phyloP scores from a whole-genome alignment of 768 basidiomycete genomes.

The Kwoniella dendrophila region DNA sequence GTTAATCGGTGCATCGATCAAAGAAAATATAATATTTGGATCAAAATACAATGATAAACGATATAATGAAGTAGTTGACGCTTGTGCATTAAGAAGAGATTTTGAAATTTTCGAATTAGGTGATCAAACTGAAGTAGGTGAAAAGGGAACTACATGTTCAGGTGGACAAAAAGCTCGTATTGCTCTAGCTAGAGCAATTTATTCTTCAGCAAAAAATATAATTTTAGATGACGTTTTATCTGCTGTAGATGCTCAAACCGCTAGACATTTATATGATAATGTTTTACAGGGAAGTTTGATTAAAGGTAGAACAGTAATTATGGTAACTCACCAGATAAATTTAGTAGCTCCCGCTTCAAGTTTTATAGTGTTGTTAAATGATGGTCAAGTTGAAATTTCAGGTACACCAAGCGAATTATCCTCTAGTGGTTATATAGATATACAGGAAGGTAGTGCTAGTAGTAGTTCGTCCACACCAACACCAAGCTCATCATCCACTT shows the following conservation, averaged over 20 bases:
- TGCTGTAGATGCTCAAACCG: constrained; percentile 55
- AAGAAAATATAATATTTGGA: constrained; percentile 52
- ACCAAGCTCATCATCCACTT: constrained; percentile 15
- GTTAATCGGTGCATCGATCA: constrained; percentile 52
- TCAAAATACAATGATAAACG: constrained; percentile 46
- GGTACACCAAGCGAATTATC: constrained; percentile 43
- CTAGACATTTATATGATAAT: constrained; percentile 47
- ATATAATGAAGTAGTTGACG: constrained; percentile 48
- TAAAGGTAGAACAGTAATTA: constrained; percentile 44
- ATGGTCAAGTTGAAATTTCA: constrained; percentile 39
- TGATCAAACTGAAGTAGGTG: constrained; percentile 53
- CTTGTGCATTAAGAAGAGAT: constrained; percentile 52
- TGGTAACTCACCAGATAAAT: constrained; percentile 55
- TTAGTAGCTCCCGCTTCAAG: constrained; percentile 50
- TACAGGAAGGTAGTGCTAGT: constrained; percentile 19
- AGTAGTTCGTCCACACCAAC: constrained; percentile 10
- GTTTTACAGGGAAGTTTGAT: constrained; percentile 38
- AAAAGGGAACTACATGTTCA: constrained; percentile 54
- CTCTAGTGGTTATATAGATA: constrained; percentile 36
- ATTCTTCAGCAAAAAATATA: constrained; percentile 50
- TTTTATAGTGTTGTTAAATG: constrained; percentile 49
- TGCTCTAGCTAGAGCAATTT: constrained; percentile 51
- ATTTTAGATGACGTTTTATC: constrained; percentile 53
- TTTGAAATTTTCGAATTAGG: constrained; percentile 60
- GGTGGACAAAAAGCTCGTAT: constrained; percentile 54